Percentiles rank a stretch among this genome's conserved stretches.
Conservation (phyloP, 495 filamentous ascomycete genomes). For the Trichoderma gamsii region DNA sequence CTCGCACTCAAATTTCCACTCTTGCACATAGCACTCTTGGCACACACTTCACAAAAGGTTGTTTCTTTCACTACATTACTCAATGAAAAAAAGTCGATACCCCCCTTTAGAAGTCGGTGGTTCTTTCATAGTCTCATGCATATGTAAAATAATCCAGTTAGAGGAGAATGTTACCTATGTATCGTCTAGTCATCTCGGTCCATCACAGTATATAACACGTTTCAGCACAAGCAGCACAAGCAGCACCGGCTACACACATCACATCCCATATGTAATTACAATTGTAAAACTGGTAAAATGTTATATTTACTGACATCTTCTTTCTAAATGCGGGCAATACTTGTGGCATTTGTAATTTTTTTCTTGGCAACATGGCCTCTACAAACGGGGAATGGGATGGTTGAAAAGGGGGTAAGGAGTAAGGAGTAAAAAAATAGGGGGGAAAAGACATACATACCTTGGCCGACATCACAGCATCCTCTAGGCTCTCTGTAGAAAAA, state of each 20-base stretch:
- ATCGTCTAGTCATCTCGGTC: not conserved
- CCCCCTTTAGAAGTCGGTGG: constrained; percentile 2
- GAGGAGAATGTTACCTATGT: not conserved
- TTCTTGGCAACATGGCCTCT: not conserved
- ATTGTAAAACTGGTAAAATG: too few species aligned
- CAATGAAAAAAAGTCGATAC: constrained; percentile 4
- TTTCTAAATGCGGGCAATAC: not conserved
- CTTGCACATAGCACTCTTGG: not conserved
- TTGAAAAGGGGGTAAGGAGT: too few species aligned
- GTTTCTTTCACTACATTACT: not conserved
- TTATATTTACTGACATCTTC: not conserved
- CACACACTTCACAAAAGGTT: constrained; percentile 1
- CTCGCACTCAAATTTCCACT: not conserved
- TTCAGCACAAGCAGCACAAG: too few species aligned
- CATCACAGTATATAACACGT: not conserved
- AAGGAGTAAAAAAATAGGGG: not conserved
- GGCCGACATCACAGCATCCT: not conserved
- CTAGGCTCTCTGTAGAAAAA: not conserved
- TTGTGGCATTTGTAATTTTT: not conserved
- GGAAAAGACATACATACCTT: not conserved
- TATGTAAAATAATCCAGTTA: not conserved
- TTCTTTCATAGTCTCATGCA: not conserved
- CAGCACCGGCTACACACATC: too few species aligned
- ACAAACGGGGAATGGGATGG: not conserved
- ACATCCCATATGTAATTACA: too few species aligned